Evolutionary conservation across 2,329 filamentous ascomycete genomes (phyloP).

Genomic region (Colletotrichum graminicola): DNA sequence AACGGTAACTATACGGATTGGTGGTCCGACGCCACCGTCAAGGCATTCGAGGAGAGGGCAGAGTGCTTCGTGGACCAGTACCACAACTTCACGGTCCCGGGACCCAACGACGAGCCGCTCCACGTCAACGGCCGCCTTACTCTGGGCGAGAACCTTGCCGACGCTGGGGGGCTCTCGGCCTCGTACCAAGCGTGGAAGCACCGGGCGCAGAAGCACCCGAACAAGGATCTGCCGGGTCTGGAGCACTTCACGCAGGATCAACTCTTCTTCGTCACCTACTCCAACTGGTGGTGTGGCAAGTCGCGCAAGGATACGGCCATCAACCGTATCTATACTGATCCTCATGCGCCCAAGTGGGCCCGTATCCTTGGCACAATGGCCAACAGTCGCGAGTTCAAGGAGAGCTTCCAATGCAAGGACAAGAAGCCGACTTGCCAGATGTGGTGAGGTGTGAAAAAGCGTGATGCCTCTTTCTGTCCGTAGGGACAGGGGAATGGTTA

Average conservation of each 20-base stretch:
- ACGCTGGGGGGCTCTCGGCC: conserved; percentile 74
- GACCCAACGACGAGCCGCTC: conserved; percentile 66
- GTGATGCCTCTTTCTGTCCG: background rate
- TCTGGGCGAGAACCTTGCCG: conserved; percentile 78
- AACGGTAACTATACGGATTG: conserved; percentile 74
- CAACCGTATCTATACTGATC: conserved; percentile 70
- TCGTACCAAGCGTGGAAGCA: conserved; percentile 76
- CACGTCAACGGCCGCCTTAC: conserved; percentile 74
- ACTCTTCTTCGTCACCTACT: conserved; percentile 76
- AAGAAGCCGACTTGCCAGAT: conserved; percentile 55
- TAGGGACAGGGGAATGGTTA: background rate
- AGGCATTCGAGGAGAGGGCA: conserved; percentile 68
- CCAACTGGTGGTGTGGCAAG: conserved; percentile 76
- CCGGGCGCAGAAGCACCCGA: conserved; percentile 63
- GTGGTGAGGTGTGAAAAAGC: conserved; percentile 24
- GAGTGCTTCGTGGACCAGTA: conserved; percentile 79
- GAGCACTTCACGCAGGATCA: conserved; percentile 74
- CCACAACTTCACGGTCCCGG: conserved; percentile 68
- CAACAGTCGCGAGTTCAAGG: conserved; percentile 75
- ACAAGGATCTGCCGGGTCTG: conserved; percentile 69
- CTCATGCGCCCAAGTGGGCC: conserved; percentile 73
- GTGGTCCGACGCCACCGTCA: conserved; percentile 73
- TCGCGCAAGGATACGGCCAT: conserved; percentile 69
- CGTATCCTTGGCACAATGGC: conserved; percentile 73
- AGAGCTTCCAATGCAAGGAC: conserved; percentile 74